phyloP scores from a whole-genome alignment of 2,329 filamentous ascomycete species.

The Apiospora koreana region DNA sequence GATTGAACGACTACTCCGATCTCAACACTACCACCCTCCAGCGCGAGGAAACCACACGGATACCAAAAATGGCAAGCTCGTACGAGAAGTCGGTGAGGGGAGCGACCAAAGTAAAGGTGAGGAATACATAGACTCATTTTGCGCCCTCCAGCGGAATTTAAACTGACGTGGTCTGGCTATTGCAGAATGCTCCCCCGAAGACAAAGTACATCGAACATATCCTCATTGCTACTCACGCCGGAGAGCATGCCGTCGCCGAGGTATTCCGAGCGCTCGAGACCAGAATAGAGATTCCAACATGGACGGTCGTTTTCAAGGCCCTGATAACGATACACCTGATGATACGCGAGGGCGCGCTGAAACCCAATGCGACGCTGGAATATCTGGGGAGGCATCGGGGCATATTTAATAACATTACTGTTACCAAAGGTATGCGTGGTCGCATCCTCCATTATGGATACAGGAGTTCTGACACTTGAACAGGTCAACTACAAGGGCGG shows the following conservation, averaged over 20 bases:
- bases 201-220: slow-evolving; percentile 99
- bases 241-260: slow-evolving; percentile 92
- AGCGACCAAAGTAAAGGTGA: slow-evolving; percentile 94
- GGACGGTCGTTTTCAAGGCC: slow-evolving; percentile 99
- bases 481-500: slow-evolving; percentile 90
- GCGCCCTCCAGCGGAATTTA: slow-evolving; percentile 19
- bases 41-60: background rate
- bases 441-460: background rate
- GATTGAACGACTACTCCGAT: slow-evolving; percentile 17
- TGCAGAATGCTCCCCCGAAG: slow-evolving; percentile 89
- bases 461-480: background rate
- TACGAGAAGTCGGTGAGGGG: slow-evolving; percentile 99
- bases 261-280: slow-evolving; percentile 91
- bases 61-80: slow-evolving; percentile 69
- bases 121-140: slow-evolving; percentile 16
- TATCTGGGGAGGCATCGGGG: slow-evolving; percentile 83
- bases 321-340: slow-evolving; percentile 95
- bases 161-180: slow-evolving; percentile 6
- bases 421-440: slow-evolving; percentile 77
- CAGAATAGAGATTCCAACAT: slow-evolving; percentile 90
- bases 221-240: slow-evolving; percentile 89
- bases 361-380: slow-evolving; percentile 82
- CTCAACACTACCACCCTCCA: background rate
- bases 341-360: slow-evolving; percentile 91
- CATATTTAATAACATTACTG: slow-evolving; percentile 56